Conservation (phyloP, 495 filamentous ascomycete genomes). For the Penicillium riverlandense region DNA sequence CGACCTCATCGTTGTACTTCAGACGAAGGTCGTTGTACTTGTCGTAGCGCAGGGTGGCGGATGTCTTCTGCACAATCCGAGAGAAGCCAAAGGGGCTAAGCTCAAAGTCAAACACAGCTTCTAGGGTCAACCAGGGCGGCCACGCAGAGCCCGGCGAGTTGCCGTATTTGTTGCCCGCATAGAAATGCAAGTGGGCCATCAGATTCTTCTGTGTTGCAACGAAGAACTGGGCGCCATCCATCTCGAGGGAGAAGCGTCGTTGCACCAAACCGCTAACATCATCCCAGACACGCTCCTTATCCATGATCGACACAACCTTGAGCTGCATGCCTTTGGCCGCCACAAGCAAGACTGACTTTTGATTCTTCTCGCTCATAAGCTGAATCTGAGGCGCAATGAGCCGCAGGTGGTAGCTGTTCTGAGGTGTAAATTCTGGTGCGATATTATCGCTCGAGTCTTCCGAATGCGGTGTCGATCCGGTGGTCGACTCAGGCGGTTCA, state of each 20-base stretch:
- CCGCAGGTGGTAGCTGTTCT: slow-evolving; percentile 89
- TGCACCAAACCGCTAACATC: slow-evolving; percentile 93
- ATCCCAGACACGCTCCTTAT: slow-evolving; percentile 85
- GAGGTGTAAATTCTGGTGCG: slow-evolving; percentile 81
- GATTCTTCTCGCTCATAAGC: slow-evolving; percentile 95
- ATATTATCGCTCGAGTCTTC: slow-evolving; percentile 67
- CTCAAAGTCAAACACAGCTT: slow-evolving; percentile 96
- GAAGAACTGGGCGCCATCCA: slow-evolving; percentile 97
- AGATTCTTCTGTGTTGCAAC: slow-evolving; percentile 89
- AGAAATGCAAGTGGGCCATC: slow-evolving; percentile 78
- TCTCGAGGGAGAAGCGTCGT: slow-evolving; percentile 83
- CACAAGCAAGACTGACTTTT: slow-evolving; percentile 84
- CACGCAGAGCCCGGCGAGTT: slow-evolving; percentile 76
- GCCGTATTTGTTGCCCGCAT: slow-evolving; percentile 88
- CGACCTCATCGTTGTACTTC: slow-evolving; percentile 95
- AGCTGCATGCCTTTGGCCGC: slow-evolving; percentile 95
- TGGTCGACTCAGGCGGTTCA: slow-evolving; percentile 25
- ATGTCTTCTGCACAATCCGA: slow-evolving; percentile 89
- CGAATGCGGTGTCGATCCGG: slow-evolving; percentile 18
- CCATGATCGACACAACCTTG: slow-evolving; percentile 95
- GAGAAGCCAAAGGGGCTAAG: slow-evolving; percentile 91
- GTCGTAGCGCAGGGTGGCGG: slow-evolving; percentile 87
- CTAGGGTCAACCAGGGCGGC: slow-evolving; percentile 96
- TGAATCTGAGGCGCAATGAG: slow-evolving; percentile 97
- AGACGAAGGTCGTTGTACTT: slow-evolving; percentile 96